phyloP scores from a whole-genome alignment of 2,329 filamentous ascomycete genomes.

The Exophiala spinifera region DNA sequence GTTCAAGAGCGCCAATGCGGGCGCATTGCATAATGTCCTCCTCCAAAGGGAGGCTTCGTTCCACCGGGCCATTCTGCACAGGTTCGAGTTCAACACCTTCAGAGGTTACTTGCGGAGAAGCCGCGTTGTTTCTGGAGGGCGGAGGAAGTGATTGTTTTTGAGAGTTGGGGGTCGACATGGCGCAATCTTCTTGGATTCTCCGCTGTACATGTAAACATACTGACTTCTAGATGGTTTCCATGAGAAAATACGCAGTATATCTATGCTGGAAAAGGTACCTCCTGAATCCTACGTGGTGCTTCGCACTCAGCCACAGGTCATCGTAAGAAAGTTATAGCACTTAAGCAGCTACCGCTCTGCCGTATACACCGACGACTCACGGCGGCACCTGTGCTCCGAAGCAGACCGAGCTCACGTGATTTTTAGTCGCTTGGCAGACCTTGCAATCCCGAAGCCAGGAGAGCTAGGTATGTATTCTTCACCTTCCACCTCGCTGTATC shows the following conservation, averaged over 20 bases:
- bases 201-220: constrained; percentile 11
- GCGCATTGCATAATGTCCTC: constrained; percentile 96
- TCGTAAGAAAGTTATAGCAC: background rate
- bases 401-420: background rate
- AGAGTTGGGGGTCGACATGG: constrained; percentile 20
- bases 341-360: background rate
- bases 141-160: constrained; percentile 21
- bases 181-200: background rate
- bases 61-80: constrained; percentile 28
- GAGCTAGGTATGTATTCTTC: constrained; percentile 7
- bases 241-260: background rate
- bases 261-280: background rate
- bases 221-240: constrained; percentile 2
- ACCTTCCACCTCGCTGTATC: constrained; percentile 19
- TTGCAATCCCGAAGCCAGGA: constrained; percentile 16
- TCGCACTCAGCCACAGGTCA: background rate
- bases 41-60: constrained; percentile 49
- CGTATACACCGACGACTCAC: too few species aligned
- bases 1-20: constrained; percentile 76
- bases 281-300: background rate
- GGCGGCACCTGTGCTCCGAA: background rate
- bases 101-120: constrained; percentile 19
- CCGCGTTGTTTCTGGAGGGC: constrained; percentile 21
- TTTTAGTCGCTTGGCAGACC: constrained; percentile 1
- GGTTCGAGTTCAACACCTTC: constrained; percentile 28